Evolutionary conservation across 768 basidiomycete species (phyloP), one percentile per base, ranked within the genome.

Genomic region (Rhodocollybia butyracea): DNA sequence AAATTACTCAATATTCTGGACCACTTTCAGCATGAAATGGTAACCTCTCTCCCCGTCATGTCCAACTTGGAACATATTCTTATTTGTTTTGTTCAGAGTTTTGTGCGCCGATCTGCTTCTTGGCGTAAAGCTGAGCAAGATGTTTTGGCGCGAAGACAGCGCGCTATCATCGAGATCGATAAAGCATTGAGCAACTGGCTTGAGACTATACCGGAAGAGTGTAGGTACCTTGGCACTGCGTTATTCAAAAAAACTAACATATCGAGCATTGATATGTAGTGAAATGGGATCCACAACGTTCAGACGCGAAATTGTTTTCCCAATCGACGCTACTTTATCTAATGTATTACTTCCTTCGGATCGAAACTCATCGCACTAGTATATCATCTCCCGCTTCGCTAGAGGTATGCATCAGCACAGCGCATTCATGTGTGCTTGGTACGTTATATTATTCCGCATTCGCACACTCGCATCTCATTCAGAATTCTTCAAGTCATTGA

Each of bases 361-460:
- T 93, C 60, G 73, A 84, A 55, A 81, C 91, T 46, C 91, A 94
- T 66, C 77, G 91, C 40, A 86, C 87, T 3, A 91, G 89, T 68
- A 86, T 94, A 55, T 88, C 88, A 0, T 80, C 80, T 0, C 80
- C 83, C 77, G 42, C 87, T 72, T 63, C 90, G 0, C 73, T 93
- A 30, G 88, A 89, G 0, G 92, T 94, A 51, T 93, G 91, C 66
- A 84, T 86, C n/a, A 93, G 92, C 57, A 85, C 92, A 0, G 88
- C 92, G 2, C 76, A 89, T 7, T 89, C 88, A 1, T 86, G 81
- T 34, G n/a, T 50, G 36, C 11, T 38, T 11, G 36, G n/a, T 11
- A n/a, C 36, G 36, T n/a, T n/a, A n/a, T n/a, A n/a, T n/a, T n/a
- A n/a, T n/a, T n/a, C n/a, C n/a, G n/a, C n/a, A n/a, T n/a, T n/a